A percentile compares a stretch with the other conserved stretches of the same genome.
Conservation (phyloP, 108 stramenopile genomes). For the Craspedostauros australis region DNA sequence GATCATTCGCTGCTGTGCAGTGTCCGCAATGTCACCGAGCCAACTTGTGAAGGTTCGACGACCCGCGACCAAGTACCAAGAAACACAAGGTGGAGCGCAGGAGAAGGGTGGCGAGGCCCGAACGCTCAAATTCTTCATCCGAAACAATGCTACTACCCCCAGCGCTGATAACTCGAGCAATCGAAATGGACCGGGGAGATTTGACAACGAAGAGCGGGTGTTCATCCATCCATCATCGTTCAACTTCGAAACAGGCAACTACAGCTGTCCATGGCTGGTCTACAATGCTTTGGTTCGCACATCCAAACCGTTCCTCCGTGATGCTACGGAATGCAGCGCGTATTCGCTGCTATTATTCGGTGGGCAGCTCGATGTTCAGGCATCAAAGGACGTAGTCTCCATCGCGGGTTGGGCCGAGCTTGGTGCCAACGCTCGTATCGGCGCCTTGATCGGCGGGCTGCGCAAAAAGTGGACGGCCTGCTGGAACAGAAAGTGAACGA, state of each 20-base stretch:
- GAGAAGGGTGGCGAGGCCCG: slow-evolving; percentile 65
- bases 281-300: slow-evolving; percentile 86
- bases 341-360: slow-evolving; percentile 91
- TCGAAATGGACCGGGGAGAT: too few relatives aligned
- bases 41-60: slow-evolving; percentile 70
- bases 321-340: slow-evolving; percentile 85
- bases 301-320: slow-evolving; percentile 83
- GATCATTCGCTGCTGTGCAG: slow-evolving; percentile 61
- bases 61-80: slow-evolving; percentile 66
- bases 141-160: slow-evolving; percentile 1
- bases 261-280: slow-evolving; percentile 91
- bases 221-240: slow-evolving; percentile 88
- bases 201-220: slow-evolving; percentile 77
- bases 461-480: slow-evolving; percentile 68
- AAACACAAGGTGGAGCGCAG: slow-evolving; percentile 74
- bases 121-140: slow-evolving; percentile 71
- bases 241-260: slow-evolving; percentile 72
- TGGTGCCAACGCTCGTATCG: slow-evolving; percentile 84
- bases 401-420: slow-evolving; percentile 78
- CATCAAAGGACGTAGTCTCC: slow-evolving; percentile 65
- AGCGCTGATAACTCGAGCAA: neutral
- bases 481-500: slow-evolving; percentile 55
- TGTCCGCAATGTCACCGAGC: slow-evolving; percentile 61
- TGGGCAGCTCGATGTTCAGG: slow-evolving; percentile 80
- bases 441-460: slow-evolving; percentile 83